Conservation (phyloP, 306 rosid genomes). For the Lithocarpus polystachyus region DNA sequence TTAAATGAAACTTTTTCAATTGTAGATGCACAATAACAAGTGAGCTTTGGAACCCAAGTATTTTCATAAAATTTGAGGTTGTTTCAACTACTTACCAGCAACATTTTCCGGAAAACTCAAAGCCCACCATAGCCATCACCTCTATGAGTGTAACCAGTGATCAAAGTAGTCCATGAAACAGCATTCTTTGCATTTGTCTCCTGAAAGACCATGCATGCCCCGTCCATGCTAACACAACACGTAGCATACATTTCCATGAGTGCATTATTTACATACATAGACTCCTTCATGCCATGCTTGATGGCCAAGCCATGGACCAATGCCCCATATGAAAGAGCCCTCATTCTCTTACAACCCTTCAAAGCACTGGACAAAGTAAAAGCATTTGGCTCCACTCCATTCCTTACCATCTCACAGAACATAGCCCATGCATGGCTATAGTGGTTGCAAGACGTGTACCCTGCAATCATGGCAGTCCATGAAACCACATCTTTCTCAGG, state of each 20-base stretch:
- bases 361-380: constrained; percentile 63
- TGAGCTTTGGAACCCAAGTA: not conserved
- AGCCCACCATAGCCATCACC: constrained; percentile 60
- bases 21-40: not conserved
- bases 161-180: constrained; percentile 73
- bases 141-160: constrained; percentile 67
- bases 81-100: constrained; percentile 41
- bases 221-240: constrained; percentile 52
- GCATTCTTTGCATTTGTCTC: constrained; percentile 43
- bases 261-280: constrained; percentile 63
- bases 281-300: constrained; percentile 49
- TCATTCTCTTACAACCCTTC: constrained; percentile 64
- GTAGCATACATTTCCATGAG: constrained; percentile 66
- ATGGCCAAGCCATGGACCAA: constrained; percentile 51
- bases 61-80: not conserved
- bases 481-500: constrained; percentile 49
- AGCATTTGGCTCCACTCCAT: constrained; percentile 45
- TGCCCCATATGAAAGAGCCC: constrained; percentile 46
- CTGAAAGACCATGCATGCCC: constrained; percentile 51
- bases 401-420: constrained; percentile 52
- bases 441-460: constrained; percentile 49
- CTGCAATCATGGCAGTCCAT: constrained; percentile 73
- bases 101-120: constrained; percentile 57
- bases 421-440: constrained; percentile 44
- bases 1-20: not conserved